Percentiles rank a stretch among this genome's conserved stretches.
These are phyloP conservation scores for Biscutella laevigata DNA, from an alignment of 441 rosid species.

Conservation along the genomic window DNA sequence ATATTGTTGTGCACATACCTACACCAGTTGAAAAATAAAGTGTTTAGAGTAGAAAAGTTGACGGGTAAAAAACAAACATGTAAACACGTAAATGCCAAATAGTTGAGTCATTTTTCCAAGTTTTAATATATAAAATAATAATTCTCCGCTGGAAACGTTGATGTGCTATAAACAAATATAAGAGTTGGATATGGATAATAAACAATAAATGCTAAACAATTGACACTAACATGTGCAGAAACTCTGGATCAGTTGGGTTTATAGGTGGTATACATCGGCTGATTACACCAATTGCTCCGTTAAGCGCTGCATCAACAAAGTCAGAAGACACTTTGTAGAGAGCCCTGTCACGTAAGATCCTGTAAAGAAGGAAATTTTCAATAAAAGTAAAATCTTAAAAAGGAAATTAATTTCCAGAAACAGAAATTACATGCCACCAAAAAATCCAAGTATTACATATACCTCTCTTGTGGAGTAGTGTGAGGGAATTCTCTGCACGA, in stretches of 20 bases:
- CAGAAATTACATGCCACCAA: conserved; percentile 3
- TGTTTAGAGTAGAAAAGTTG: background rate
- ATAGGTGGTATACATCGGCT: conserved; percentile 97
- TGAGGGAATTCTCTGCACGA: conserved; percentile 98
- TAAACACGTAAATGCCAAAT: too few species aligned
- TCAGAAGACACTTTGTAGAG: conserved; percentile 98
- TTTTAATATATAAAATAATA: too few species aligned
- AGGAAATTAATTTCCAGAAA: background rate
- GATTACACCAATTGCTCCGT: conserved; percentile 97
- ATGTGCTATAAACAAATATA: background rate
- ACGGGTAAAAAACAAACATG: conserved; percentile 1
- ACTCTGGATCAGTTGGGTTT: conserved; percentile 99
- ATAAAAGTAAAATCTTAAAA: conserved; percentile 4
- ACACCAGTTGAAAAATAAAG: conserved; percentile 21
- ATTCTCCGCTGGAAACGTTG: too few species aligned
- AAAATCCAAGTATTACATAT: conserved; percentile 11
- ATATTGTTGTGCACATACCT: conserved; percentile 99
- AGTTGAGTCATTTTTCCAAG: background rate
- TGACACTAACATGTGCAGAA: conserved; percentile 94
- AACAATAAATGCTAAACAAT: conserved; percentile 12
- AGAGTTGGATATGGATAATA: background rate
- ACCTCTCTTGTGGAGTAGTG: conserved; percentile 89
- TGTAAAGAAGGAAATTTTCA: conserved; percentile 36
- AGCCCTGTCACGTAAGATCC: conserved; percentile 95
- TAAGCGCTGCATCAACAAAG: conserved; percentile 96